Evolutionary conservation across 73 alveolate species (phyloP).

Genomic region (Paraurostyla sp.): DNA sequence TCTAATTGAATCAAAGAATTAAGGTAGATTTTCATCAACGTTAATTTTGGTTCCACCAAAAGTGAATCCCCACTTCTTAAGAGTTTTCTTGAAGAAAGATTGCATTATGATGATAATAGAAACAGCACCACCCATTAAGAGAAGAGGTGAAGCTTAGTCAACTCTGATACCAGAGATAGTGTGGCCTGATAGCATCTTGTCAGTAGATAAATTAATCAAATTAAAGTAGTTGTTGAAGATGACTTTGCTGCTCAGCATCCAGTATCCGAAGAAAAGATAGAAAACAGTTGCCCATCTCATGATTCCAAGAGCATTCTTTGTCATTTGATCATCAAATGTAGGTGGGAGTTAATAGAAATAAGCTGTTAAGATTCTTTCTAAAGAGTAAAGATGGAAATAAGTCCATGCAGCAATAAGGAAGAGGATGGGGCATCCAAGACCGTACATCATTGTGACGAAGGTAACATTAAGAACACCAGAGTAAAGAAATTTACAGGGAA

Average conservation of each 20-base stretch:
- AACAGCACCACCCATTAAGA: background rate
- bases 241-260: no score
- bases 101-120: background rate
- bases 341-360: conserved; percentile 76
- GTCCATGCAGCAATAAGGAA: conserved; percentile 62
- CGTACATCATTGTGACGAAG: no score
- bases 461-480: conserved; percentile 63
- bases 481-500: conserved; percentile 65
- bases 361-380: conserved; percentile 56
- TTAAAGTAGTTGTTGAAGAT: conserved; percentile 40
- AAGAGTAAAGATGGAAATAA: no score
- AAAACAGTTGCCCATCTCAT: conserved; percentile 51
- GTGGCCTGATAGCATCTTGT: conserved; percentile 27
- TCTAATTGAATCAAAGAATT: conserved; percentile 7
- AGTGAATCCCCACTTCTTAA: conserved; percentile 5
- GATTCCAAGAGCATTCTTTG: conserved; percentile 50
- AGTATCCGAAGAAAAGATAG: conserved; percentile 52
- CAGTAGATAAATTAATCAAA: background rate
- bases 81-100: background rate
- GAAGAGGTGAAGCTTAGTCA: conserved; percentile 23
- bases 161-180: background rate
- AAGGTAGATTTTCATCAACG: conserved; percentile 41
- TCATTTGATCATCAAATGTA: conserved; percentile 65
- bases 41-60: background rate
- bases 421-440: conserved; percentile 70